phyloP scores from a whole-genome alignment of 1,284 basidiomycete species.

The Boletus smithii region DNA sequence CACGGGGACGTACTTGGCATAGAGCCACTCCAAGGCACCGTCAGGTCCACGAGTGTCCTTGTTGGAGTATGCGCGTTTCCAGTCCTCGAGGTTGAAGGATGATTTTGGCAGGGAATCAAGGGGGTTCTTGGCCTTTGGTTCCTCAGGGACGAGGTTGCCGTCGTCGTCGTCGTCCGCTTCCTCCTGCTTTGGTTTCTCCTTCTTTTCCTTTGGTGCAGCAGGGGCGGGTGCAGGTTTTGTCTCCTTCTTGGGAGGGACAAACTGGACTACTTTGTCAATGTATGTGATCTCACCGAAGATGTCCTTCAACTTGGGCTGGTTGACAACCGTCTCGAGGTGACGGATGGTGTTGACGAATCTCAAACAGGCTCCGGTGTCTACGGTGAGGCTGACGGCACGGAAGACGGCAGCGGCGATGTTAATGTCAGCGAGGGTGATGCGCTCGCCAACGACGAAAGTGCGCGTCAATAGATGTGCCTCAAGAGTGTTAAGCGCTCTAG shows the following conservation, averaged over 20 bases:
- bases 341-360: conserved; percentile 80
- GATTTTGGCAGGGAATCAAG: conserved; percentile 91
- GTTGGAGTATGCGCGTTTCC: conserved; percentile 98
- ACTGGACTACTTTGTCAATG: conserved; percentile 71
- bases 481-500: conserved; percentile 60
- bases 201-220: conserved; percentile 50
- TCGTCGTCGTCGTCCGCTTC: conserved; percentile 69
- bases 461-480: conserved; percentile 72
- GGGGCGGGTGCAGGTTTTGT: conserved; percentile 40
- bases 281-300: conserved; percentile 63
- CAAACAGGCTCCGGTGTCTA: conserved; percentile 65
- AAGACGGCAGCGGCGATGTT: conserved; percentile 59
- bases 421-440: conserved; percentile 92
- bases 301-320: conserved; percentile 73
- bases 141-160: conserved; percentile 56
- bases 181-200: conserved; percentile 55
- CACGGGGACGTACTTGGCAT: conserved; percentile 64
- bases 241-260: conserved; percentile 74
- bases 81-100: conserved; percentile 93
- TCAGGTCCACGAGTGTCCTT: conserved; percentile 82
- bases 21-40: conserved; percentile 85
- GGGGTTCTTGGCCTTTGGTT: conserved; percentile 89
- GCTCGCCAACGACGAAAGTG: conserved; percentile 92
- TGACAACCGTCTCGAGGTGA: conserved; percentile 78
- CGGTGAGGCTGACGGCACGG: conserved; percentile 45